Evolutionary conservation across 1,139 yeast genomes (phyloP).

Genomic region (Geotrichum reessii): DNA sequence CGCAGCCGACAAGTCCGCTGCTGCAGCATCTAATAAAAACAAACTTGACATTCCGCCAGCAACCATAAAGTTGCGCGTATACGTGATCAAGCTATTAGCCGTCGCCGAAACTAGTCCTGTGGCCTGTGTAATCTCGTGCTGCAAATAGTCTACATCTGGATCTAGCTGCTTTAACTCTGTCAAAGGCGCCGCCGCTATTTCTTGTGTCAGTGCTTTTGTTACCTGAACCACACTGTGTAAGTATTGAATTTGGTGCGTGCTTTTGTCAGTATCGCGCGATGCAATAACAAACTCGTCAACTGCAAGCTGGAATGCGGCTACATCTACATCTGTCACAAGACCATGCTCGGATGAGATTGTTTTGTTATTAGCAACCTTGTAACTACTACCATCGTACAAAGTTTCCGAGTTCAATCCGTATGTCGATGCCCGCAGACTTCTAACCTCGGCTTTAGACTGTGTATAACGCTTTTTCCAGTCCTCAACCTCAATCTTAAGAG

Average conservation of each 20-base stretch:
- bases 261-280: constrained; percentile 23
- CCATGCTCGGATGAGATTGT: constrained; percentile 22
- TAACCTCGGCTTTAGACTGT: constrained; percentile 31
- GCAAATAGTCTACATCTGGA: constrained; percentile 18
- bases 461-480: constrained; percentile 38
- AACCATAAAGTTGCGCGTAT: constrained; percentile 69
- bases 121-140: constrained; percentile 30
- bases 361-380: neutral
- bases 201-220: constrained; percentile 36
- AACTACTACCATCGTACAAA: neutral
- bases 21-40: constrained; percentile 68
- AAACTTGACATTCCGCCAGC: constrained; percentile 63
- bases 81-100: constrained; percentile 68
- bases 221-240: constrained; percentile 36
- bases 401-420: constrained; percentile 20
- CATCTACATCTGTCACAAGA: constrained; percentile 26
- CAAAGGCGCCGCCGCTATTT: constrained; percentile 37
- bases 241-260: constrained; percentile 22
- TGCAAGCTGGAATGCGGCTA: constrained; percentile 32
- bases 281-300: constrained; percentile 34
- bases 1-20: constrained; percentile 68
- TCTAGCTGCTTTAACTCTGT: constrained; percentile 10
- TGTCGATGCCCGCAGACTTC: constrained; percentile 30
- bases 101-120: constrained; percentile 54
- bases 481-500: constrained; percentile 34